A percentile compares a stretch with the other conserved stretches of the same genome.
Conservation (phyloP, 2,329 filamentous ascomycete genomes). For the Gaeumannomyces tritici region DNA sequence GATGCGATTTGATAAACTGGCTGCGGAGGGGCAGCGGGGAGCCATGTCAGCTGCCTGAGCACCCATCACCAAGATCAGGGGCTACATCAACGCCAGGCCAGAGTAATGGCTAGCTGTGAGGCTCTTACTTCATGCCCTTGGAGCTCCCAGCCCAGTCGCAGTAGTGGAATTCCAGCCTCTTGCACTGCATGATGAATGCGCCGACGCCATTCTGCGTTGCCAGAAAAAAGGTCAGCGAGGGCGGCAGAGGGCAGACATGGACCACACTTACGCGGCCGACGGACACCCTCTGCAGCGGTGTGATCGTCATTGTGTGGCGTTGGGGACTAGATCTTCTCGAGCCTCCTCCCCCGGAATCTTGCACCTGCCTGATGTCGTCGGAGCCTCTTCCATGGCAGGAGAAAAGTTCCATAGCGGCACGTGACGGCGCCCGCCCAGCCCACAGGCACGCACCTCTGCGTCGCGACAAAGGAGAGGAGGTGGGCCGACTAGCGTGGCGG, state of each 20-base stretch:
- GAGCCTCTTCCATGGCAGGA: too few species aligned
- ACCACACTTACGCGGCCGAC: conserved; percentile 10
- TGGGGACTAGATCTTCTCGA: not conserved
- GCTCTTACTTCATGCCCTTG: conserved; percentile 77
- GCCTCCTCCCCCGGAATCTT: too few species aligned
- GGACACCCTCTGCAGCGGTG: conserved; percentile 12
- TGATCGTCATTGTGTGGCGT: conserved; percentile 12
- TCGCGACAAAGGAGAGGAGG: too few species aligned
- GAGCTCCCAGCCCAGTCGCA: conserved; percentile 95
- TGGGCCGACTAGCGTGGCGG: too few species aligned
- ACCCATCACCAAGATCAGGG: too few species aligned
- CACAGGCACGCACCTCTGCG: too few species aligned
- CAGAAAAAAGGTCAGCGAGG: conserved; percentile 2
- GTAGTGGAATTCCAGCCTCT: conserved; percentile 90
- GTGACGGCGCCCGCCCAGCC: too few species aligned
- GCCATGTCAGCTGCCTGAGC: conserved; percentile 1
- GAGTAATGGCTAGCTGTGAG: not conserved
- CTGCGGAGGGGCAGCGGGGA: conserved; percentile 30
- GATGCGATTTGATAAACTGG: conserved; percentile 68
- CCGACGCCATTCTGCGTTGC: conserved; percentile 77
- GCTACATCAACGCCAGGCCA: too few species aligned
- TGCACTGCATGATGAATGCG: conserved; percentile 95
- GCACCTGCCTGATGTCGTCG: too few species aligned
- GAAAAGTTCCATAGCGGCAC: too few species aligned
- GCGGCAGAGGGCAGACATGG: not conserved